phyloP scores from a whole-genome alignment of 2,329 filamentous ascomycete genomes.

The Nothomitra cinnamomea region DNA sequence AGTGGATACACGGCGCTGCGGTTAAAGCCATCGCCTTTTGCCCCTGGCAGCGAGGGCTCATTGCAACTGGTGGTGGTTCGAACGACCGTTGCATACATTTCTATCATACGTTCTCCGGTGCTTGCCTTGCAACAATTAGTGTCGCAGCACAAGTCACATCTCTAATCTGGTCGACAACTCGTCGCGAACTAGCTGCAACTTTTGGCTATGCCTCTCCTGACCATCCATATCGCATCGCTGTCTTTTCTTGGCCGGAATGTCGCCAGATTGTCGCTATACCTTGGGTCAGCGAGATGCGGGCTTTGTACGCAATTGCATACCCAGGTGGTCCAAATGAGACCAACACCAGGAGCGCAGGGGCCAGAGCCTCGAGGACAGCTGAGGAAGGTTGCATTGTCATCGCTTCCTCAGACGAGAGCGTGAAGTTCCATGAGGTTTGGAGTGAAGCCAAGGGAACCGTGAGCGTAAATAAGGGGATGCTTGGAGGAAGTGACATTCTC shows the following conservation, averaged over 20 bases:
- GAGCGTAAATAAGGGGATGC: constrained; percentile 36
- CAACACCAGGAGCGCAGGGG: constrained; percentile 28
- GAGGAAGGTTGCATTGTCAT: constrained; percentile 78
- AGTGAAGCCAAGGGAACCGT: constrained; percentile 40
- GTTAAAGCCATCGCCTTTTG: constrained; percentile 96
- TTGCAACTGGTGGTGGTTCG: constrained; percentile 83
- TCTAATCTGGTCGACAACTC: constrained; percentile 73
- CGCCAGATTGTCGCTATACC: constrained; percentile 70
- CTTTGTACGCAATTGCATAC: constrained; percentile 77
- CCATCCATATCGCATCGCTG: constrained; percentile 73
- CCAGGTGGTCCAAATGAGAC: constrained; percentile 40
- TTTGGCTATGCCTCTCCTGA: constrained; percentile 89
- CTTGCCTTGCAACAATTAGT: constrained; percentile 74
- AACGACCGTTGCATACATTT: constrained; percentile 96
- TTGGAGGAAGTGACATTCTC: constrained; percentile 73
- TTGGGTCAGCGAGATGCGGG: constrained; percentile 63
- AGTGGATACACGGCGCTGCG: constrained; percentile 66
- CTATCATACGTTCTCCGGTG: constrained; percentile 71
- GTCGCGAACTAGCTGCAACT: constrained; percentile 77
- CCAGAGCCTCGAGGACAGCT: constrained; percentile 36
- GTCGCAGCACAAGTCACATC: constrained; percentile 88
- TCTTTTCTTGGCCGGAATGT: constrained; percentile 91
- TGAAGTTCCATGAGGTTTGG: constrained; percentile 96
- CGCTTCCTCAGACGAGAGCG: constrained; percentile 75
- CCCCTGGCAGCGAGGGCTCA: constrained; percentile 72